A percentile compares a stretch with the other conserved stretches of the same genome.
Evolutionary conservation across 202 grass and related monocot species (phyloP).

Genomic region (Carex sylvatica): DNA sequence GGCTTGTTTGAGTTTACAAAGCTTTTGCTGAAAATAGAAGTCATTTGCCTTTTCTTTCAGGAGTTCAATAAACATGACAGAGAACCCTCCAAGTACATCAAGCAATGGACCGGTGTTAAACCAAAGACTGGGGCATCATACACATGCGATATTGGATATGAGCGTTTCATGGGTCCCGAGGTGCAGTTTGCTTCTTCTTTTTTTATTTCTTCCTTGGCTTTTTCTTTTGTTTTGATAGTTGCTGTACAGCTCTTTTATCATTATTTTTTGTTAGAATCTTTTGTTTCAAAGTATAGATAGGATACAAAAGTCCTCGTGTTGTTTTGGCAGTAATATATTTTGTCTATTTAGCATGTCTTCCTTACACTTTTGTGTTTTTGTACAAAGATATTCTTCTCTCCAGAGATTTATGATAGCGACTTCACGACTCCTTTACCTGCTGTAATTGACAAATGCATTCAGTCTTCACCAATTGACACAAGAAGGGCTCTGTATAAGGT

Average conservation of each 20-base stretch:
- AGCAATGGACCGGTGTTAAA: slow-evolving; percentile 81
- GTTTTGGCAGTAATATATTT: slow-evolving; percentile 15
- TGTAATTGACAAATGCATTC: slow-evolving; percentile 92
- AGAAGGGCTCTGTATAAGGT: slow-evolving; percentile 96
- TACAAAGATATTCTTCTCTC: slow-evolving; percentile 89
- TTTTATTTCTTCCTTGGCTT: not conserved
- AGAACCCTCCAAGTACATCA: slow-evolving; percentile 82
- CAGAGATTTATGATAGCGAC: slow-evolving; percentile 87
- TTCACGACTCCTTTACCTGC: slow-evolving; percentile 71
- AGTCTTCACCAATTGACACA: slow-evolving; percentile 95
- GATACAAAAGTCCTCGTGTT: not conserved
- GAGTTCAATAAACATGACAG: slow-evolving; percentile 99
- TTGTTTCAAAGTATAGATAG: slow-evolving; percentile 8
- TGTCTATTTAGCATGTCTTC: not conserved
- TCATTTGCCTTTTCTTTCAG: slow-evolving; percentile 44
- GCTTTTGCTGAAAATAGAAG: not conserved
- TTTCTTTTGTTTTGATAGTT: slow-evolving; percentile 10
- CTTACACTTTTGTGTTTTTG: slow-evolving; percentile 24
- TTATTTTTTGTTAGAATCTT: not conserved
- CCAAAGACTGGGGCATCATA: slow-evolving; percentile 76
- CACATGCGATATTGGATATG: slow-evolving; percentile 90
- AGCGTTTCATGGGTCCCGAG: slow-evolving; percentile 96
- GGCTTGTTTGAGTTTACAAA: not conserved
- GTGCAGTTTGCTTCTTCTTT: slow-evolving; percentile 35
- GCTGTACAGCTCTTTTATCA: slow-evolving; percentile 19